Evolutionary conservation across 2,329 filamentous ascomycete species (phyloP).

Genomic region (Colletotrichum chrysophilum): DNA sequence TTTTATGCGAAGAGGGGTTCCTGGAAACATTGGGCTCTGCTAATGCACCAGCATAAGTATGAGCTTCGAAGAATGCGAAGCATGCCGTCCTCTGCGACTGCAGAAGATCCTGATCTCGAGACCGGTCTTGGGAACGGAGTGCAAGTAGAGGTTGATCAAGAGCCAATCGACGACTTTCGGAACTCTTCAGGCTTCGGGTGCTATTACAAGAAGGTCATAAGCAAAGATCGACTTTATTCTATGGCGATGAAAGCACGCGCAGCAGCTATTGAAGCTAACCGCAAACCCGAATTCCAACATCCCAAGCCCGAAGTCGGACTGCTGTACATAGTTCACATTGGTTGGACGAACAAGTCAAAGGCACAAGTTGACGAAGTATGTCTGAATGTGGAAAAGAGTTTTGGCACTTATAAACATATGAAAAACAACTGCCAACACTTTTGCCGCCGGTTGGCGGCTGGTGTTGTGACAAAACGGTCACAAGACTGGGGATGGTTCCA

Average conservation of each 20-base stretch:
- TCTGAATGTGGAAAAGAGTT: neutral
- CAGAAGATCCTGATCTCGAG: neutral
- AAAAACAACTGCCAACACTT: neutral
- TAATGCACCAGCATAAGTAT: neutral
- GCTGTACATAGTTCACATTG: neutral
- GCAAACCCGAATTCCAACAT: neutral
- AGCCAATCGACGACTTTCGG: neutral
- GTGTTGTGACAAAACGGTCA: neutral
- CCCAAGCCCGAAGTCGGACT: neutral
- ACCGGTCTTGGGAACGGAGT: neutral
- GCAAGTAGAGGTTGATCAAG: neutral
- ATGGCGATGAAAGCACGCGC: neutral
- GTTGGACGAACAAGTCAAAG: neutral
- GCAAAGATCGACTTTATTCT: neutral
- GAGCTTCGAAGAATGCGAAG: neutral
- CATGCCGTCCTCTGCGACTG: neutral
- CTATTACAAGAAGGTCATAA: neutral
- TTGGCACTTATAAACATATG: neutral
- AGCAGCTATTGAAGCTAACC: neutral
- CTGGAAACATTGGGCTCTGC: neutral
- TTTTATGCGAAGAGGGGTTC: neutral
- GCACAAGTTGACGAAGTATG: neutral
- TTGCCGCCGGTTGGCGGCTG: neutral
- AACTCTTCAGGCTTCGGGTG: neutral
- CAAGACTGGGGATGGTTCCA: neutral